Conservation (phyloP, 2,329 filamentous ascomycete genomes). For the Neoarthrinium moseri region DNA sequence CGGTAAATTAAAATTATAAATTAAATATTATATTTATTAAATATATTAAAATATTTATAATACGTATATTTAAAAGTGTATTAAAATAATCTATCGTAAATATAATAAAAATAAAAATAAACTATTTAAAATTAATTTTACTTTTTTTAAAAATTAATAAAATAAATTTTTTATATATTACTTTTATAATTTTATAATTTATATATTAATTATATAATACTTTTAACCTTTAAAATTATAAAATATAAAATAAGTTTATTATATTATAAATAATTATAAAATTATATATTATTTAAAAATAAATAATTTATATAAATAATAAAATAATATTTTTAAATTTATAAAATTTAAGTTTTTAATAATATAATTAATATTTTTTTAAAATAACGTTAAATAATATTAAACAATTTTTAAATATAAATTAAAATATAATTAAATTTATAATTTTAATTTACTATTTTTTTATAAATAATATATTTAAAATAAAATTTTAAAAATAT, state of each 20-base stretch:
- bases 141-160: neutral
- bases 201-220: too few species aligned
- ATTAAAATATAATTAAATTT: neutral
- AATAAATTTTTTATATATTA: too few species aligned
- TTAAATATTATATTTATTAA: neutral
- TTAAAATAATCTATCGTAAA: neutral
- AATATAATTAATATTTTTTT: neutral
- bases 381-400: neutral
- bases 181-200: too few species aligned
- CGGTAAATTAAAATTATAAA: neutral
- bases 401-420: conserved; percentile 1
- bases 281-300: neutral
- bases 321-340: neutral
- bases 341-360: neutral
- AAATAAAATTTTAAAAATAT: too few species aligned
- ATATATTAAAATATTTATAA: neutral
- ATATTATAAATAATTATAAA: neutral
- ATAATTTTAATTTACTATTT: neutral
- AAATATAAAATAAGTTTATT: neutral
- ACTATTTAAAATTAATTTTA: too few species aligned
- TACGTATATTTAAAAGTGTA: too few species aligned
- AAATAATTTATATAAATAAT: neutral
- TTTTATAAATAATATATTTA: too few species aligned
- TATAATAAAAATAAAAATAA: too few species aligned
- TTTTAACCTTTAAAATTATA: too few species aligned